Conservation (phyloP, 148 eudicot species). For the Suaeda aralocaspica region DNA sequence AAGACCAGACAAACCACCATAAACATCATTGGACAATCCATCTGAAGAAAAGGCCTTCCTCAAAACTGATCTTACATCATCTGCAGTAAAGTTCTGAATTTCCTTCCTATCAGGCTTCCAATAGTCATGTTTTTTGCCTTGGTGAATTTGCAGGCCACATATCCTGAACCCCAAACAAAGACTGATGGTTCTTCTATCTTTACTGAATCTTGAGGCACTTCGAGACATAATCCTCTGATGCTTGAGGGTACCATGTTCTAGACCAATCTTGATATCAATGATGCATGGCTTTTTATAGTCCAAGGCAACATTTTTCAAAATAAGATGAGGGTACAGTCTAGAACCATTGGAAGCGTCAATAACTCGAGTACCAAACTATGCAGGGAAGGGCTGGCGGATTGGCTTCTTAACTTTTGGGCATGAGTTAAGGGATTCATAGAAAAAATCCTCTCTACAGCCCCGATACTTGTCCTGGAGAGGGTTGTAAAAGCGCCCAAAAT, state of each 20-base stretch:
- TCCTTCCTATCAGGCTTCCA: conserved; percentile 53
- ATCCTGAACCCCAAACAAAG: conserved; percentile 63
- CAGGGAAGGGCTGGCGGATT: conserved; percentile 57
- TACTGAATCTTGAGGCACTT: conserved; percentile 63
- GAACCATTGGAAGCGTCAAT: conserved; percentile 75
- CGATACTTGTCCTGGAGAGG: conserved; percentile 76
- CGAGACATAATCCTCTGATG: conserved; percentile 54
- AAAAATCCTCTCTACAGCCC: conserved; percentile 55
- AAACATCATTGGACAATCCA: conserved; percentile 38
- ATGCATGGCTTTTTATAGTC: conserved; percentile 53
- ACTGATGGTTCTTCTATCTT: conserved; percentile 54
- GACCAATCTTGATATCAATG: conserved; percentile 79
- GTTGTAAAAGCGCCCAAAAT: conserved; percentile 75
- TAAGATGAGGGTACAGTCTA: conserved; percentile 58
- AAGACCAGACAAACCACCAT: conserved; percentile 59
- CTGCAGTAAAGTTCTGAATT: conserved; percentile 27
- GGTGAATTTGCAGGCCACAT: conserved; percentile 52
- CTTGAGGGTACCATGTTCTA: conserved; percentile 67
- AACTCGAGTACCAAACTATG: conserved; percentile 57
- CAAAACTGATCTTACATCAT: conserved; percentile 49
- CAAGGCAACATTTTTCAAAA: conserved; percentile 48
- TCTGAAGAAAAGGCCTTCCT: conserved; percentile 62
- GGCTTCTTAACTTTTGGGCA: conserved; percentile 40
- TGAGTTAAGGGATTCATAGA: conserved; percentile 58
- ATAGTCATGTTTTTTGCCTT: conserved; percentile 41